Evolutionary conservation across 2,329 filamentous ascomycete genomes (phyloP).

Genomic region (Endothia cerciana): DNA sequence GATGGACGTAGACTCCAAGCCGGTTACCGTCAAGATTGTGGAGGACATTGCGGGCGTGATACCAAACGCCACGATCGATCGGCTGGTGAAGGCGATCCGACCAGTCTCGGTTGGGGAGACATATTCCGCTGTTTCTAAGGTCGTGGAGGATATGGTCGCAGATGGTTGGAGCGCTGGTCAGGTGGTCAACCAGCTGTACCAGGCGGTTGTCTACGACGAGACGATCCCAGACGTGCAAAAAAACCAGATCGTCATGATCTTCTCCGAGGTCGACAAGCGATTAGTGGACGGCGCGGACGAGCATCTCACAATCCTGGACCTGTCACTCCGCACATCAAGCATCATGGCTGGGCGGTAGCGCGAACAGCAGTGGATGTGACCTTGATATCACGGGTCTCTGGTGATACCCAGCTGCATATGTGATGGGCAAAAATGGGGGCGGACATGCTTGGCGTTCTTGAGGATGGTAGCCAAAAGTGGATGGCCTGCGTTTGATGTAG

Average conservation of each 20-base stretch:
- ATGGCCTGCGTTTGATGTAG: conserved; percentile 11
- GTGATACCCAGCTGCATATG: conserved; percentile 4
- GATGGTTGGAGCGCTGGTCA: conserved; percentile 97
- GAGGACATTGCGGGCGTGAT: conserved; percentile 98
- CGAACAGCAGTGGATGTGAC: background rate
- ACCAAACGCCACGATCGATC: conserved; percentile 72
- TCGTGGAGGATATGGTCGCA: conserved; percentile 88
- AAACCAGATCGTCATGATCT: conserved; percentile 84
- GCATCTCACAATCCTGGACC: conserved; percentile 86
- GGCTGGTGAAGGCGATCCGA: conserved; percentile 74
- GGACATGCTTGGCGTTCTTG: conserved; percentile 33
- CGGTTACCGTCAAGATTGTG: conserved; percentile 77
- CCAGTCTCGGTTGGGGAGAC: conserved; percentile 65
- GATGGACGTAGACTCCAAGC: conserved; percentile 63
- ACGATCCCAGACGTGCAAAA: conserved; percentile 83
- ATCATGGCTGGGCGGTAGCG: conserved; percentile 59
- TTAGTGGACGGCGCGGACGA: conserved; percentile 94
- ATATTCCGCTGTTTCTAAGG: conserved; percentile 75
- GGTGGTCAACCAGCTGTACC: conserved; percentile 78
- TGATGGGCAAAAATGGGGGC: background rate
- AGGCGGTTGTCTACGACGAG: conserved; percentile 82
- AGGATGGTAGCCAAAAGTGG: conserved; percentile 20
- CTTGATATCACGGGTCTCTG: background rate
- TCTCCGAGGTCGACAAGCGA: conserved; percentile 93
- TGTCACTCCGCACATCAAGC: conserved; percentile 78